Base-by-base conservation (phyloP, 2,329 filamentous ascomycete genomes). In the Dendrostoma leiphaemia region DNA sequence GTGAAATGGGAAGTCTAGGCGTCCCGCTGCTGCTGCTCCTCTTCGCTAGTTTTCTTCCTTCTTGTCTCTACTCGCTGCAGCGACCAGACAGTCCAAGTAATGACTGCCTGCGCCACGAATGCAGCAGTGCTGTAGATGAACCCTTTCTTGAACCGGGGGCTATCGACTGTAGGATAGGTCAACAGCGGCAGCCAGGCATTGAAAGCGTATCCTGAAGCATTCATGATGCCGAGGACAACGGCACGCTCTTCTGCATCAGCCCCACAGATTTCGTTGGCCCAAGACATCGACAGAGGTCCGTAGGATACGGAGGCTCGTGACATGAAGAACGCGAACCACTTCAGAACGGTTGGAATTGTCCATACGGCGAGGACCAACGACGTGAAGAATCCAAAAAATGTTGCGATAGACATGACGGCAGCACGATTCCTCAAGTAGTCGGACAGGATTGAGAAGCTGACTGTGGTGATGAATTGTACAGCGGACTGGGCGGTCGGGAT, bases 381-480 rank as follows among this genome's bases (percentile, higher is more conserved):
- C 6, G 50, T 57, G 35, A 56, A 46, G 31, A 56, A 56, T 6
- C 53, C 53, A 46, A 58, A 59, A 10, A 53, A 51, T 4, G 56
- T 53, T 4, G 56, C 52, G 8, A 58, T 48, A 8, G 50, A 50
- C 57, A 59, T 59, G 5, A 58, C 49, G n/a, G 45, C 31, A 2
- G 55, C 47, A 6, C 55, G 53, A 21, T 37, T 55, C 28, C 79
- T 79, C 48, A 78, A 65, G 5, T 70, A 73, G 65, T 77, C 83
- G 10, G 72, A 83, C 17, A 69, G 74, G 79, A 74, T 84, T 15
- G 72, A 82, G 59, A 75, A 83, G 17, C 69, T 65, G 0, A 85
- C 68, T 0, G 81, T 84, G 7, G 74, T 74, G 4, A 82, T 69
- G 1, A 83, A 61, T 28, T 68, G 66, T 5, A 69, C 59, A 4